Evolutionary conservation across 495 filamentous ascomycete genomes (phyloP), one percentile per base, ranked within the genome.

Genomic region (Hypoxylon fuscum): DNA sequence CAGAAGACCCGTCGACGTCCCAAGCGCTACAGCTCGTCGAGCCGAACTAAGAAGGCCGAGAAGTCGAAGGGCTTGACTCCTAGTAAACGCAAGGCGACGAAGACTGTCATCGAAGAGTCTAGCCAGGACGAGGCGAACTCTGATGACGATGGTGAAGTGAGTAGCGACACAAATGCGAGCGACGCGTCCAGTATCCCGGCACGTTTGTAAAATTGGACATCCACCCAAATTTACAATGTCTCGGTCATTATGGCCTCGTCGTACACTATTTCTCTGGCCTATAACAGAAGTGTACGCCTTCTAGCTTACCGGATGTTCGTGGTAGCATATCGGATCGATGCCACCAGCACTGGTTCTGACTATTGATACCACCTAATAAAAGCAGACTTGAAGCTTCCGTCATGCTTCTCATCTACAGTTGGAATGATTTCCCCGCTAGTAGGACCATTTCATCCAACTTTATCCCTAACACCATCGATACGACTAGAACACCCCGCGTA

Each of bases 121-220:
- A 54, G 40, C 17, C 34, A 64, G 40, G 50, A 41, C 5, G 37
- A 53, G 15, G 27, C 31, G 21, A 25, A 15, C 43, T 14, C 22
- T 11, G 55, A 56, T 23, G 49, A 48, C 9, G 42, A 51, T 1
- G 54, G 49, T 12, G 55, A 66, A n/a, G 20, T 62, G 10, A 70
- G 68, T 55, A 69, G 66, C 15, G 62, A 72, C 41, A 72, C 70
- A 11, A 72, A 70, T 44, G 70, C 68, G 15, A 72, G 68, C 21
- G 55, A 64, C 21, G 70, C 59, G 6, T 47, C 55, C 17, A 72
- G 68, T 47, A 72, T 72, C 12, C 69, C 67, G 14, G 67, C 69
- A 10, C 49, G 31, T 10, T 18, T 32, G n/a, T 64, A 38, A 29
- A 20, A 15, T 9, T 27, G 15, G 11, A 10, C 18, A n/a, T 18